These are phyloP conservation scores for Ascochyta lentis DNA, from an alignment of 2,329 filamentous ascomycete species.

Conservation along the genomic window DNA sequence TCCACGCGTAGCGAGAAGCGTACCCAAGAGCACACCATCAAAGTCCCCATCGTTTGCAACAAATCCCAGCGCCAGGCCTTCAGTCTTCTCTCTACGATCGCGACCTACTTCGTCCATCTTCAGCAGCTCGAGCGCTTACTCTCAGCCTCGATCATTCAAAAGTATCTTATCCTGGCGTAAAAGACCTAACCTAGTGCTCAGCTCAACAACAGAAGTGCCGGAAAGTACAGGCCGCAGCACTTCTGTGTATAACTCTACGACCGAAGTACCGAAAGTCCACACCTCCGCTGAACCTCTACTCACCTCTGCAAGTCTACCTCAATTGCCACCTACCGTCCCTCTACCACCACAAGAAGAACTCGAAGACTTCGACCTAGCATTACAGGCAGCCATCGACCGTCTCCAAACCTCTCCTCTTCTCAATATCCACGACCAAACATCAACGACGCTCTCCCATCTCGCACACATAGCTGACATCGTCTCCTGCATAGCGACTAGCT, in stretches of 20 bases:
- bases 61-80: not conserved
- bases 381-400: conserved; percentile 11
- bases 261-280: not conserved
- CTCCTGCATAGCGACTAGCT: conserved; percentile 21
- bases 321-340: not conserved
- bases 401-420: conserved; percentile 45
- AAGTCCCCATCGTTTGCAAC: conserved; percentile 1
- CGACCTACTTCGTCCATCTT: not conserved
- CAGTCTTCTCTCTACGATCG: not conserved
- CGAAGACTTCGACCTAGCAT: conserved; percentile 8
- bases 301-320: not conserved
- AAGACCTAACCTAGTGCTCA: not conserved
- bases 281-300: not conserved
- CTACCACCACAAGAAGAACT: conserved; percentile 10
- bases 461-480: conserved; percentile 51
- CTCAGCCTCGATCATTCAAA: not conserved
- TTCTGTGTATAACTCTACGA: not conserved
- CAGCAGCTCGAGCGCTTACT: not conserved
- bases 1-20: not conserved
- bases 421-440: conserved; percentile 65
- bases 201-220: not conserved
- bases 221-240: not conserved
- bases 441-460: conserved; percentile 60
- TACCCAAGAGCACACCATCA: not conserved
- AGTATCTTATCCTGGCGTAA: not conserved